phyloP scores from a whole-genome alignment of 805 yeast species.

The Wickerhamomyces sydowiorum region DNA sequence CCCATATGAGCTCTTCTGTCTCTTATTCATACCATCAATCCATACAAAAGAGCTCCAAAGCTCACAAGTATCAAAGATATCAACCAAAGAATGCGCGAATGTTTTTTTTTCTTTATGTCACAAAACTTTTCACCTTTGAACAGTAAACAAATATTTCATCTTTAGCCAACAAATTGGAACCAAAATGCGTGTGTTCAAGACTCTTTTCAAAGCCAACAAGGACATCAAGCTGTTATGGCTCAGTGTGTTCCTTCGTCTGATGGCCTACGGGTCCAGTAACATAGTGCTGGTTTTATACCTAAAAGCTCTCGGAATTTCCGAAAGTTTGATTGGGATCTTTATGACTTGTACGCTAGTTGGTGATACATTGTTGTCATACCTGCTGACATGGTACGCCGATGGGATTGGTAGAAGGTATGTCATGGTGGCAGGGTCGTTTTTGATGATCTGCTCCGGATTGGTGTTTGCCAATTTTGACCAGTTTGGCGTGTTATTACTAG shows the following conservation, averaged over 20 bases:
- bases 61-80: too few species aligned
- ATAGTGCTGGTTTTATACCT: conserved; percentile 71
- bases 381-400: conserved; percentile 76
- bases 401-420: conserved; percentile 60
- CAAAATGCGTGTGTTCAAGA: conserved; percentile 15
- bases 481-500: conserved; percentile 50
- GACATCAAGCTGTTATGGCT: conserved; percentile 64
- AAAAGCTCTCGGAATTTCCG: conserved; percentile 46
- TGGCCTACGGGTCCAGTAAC: conserved; percentile 74
- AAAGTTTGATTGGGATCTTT: conserved; percentile 62
- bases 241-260: conserved; percentile 64
- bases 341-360: conserved; percentile 81
- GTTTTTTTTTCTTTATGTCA: too few species aligned
- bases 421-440: conserved; percentile 52
- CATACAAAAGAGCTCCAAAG: too few species aligned
- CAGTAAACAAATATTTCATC: too few species aligned
- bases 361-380: conserved; percentile 65
- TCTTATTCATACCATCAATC: neutral
- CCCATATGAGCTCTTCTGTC: neutral
- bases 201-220: conserved; percentile 32
- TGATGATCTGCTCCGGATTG: conserved; percentile 67
- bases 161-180: too few species aligned
- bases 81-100: too few species aligned
- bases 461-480: conserved; percentile 53
- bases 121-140: neutral